These are phyloP conservation scores for Nissolia schottii DNA, from an alignment of 306 rosid genomes.

Conservation along the genomic window DNA sequence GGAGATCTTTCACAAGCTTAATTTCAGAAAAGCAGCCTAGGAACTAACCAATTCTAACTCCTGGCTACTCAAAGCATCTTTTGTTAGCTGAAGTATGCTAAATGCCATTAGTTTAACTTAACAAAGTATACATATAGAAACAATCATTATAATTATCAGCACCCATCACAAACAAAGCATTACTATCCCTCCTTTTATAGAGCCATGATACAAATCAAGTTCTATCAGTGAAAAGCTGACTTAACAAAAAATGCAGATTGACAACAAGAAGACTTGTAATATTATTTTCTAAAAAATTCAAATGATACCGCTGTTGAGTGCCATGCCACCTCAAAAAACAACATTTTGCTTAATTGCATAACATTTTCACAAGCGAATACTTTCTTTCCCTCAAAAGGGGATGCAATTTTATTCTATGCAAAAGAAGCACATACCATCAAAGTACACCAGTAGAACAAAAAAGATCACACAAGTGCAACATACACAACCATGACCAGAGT, in stretches of 20 bases:
- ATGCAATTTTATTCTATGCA: background rate
- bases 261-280: slow-evolving; percentile 10
- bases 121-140: background rate
- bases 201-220: background rate
- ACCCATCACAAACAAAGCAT: background rate
- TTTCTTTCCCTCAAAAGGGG: background rate
- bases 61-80: slow-evolving; percentile 5
- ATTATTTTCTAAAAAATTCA: background rate
- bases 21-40: slow-evolving; percentile 1
- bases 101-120: background rate
- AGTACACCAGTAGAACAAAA: background rate
- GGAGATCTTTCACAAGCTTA: slow-evolving; percentile 9
- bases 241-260: background rate
- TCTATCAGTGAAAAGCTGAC: background rate
- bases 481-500: slow-evolving; percentile 15
- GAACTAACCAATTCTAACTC: background rate
- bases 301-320: background rate
- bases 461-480: background rate
- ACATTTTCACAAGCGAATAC: slow-evolving; percentile 4
- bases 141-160: background rate
- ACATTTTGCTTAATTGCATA: background rate
- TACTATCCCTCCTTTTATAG: slow-evolving; percentile 13
- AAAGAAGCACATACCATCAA: background rate
- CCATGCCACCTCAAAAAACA: background rate
- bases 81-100: background rate